Conservation (phyloP, 1,284 basidiomycete genomes). For the Malassezia cuniculi region DNA sequence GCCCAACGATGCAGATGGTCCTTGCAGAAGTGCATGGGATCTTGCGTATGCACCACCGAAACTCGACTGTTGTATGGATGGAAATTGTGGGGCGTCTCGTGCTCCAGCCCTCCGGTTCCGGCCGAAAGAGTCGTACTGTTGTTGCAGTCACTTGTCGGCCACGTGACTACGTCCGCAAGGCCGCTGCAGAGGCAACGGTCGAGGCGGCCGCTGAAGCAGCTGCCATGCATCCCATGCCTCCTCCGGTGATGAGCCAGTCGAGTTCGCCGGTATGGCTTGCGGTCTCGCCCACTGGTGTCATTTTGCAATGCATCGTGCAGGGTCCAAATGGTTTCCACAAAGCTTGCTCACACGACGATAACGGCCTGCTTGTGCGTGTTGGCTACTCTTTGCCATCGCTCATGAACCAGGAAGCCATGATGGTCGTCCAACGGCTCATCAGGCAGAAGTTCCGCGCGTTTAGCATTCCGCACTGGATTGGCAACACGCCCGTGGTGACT, state of each 20-base stretch:
- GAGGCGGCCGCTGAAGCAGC: neutral
- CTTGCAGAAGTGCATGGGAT: conserved; percentile 3
- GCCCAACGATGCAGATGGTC: neutral
- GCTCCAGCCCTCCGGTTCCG: neutral
- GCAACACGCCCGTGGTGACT: neutral
- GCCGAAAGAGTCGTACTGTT: neutral
- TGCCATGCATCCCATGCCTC: too few species aligned
- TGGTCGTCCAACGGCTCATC: neutral
- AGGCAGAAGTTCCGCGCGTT: neutral
- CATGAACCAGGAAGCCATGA: neutral
- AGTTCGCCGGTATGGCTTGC: neutral
- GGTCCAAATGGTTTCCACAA: neutral
- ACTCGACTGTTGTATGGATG: neutral
- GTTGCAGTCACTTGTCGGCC: too few species aligned
- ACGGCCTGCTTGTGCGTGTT: neutral
- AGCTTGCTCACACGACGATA: neutral
- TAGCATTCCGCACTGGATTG: conserved; percentile 1
- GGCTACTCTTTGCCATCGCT: neutral
- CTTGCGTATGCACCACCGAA: conserved; percentile 1
- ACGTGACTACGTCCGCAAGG: too few species aligned
- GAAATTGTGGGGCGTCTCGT: neutral
- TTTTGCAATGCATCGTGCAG: conserved; percentile 1
- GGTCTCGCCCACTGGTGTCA: neutral
- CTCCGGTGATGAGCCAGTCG: too few species aligned
- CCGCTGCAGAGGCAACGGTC: neutral